Evolutionary conservation across 2,329 filamentous ascomycete species (phyloP), one percentile per base, ranked within the genome.

Genomic region (Paracoccidioides lutzii): DNA sequence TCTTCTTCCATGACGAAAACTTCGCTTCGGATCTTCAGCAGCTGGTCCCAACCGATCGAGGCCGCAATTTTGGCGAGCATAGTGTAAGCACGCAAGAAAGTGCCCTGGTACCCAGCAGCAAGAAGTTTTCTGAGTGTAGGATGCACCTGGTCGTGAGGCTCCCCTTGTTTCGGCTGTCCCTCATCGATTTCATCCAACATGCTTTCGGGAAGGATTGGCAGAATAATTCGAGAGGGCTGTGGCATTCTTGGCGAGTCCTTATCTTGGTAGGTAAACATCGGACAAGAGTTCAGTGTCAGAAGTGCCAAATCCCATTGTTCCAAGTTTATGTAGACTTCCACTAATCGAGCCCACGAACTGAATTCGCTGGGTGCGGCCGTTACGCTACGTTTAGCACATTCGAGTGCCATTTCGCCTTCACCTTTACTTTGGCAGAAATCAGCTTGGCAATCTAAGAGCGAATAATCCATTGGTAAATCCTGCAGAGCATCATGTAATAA

Each of bases 1-100:
- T 98, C 93, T 66, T 98, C 93, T 69, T 98, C 93, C 93, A 98
- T 98, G 51, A 98, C 93, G 64, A 98, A 98, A 1, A 98, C 93
- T 60, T 91, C 90, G 74, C 91, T 97, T 62, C 93, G 82, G 65
- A 94, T 95, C 71, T 89, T 94, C 53, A 98, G 76, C 28, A 98
- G 78, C 67, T 96, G 89, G 64, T 98, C 93, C 93, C 93, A 98
- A 42, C 93, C 93, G 64, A 98, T 96, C 71, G 93, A 91, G 59
- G 89, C 85, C 0, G 91, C 95, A 76, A 98, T 91, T 68, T 96
- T 91, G 0, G 93, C 97, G 59, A 98, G 77, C 38, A 98, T 85
- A 60, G 84, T 84, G 73, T 98, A 98, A 1, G 93, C 93, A 67
- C 95, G 88, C 65, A 93, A 83, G 68, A 98, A 98, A 0, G 93